phyloP scores from a whole-genome alignment of 192 early-diverging fungal genomes.

The Coemansia sp. region DNA sequence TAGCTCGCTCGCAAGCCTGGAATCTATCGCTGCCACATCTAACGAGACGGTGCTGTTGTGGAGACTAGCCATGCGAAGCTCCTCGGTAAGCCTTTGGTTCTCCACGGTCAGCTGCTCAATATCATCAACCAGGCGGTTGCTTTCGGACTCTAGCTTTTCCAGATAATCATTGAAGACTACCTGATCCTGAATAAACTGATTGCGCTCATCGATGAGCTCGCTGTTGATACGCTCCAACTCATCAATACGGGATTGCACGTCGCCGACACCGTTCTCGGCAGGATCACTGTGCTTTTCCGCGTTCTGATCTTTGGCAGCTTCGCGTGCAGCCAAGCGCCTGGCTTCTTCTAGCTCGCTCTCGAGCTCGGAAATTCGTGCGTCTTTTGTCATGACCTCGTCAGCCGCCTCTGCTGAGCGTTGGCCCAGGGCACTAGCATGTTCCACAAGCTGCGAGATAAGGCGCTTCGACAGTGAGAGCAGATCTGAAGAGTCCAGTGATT shows the following conservation, averaged over 20 bases:
- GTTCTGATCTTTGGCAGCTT: conserved; percentile 2
- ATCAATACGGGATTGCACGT: conserved; percentile 55
- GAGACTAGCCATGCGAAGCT: conserved; percentile 46
- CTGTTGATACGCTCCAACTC: conserved; percentile 62
- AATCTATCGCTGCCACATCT: conserved; percentile 40
- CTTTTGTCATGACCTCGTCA: conserved; percentile 7
- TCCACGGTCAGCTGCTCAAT: conserved; percentile 69
- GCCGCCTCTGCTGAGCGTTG: neutral
- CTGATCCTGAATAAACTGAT: conserved; percentile 23
- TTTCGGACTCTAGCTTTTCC: conserved; percentile 69
- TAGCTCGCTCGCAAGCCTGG: conserved; percentile 29
- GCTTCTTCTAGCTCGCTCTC: conserved; percentile 4
- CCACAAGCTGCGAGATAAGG: conserved; percentile 8
- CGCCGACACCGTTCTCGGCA: conserved; percentile 26
- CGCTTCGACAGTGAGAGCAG: neutral
- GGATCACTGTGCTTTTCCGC: neutral
- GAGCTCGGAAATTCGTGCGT: conserved; percentile 8
- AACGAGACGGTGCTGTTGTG: conserved; percentile 55
- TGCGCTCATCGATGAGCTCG: conserved; percentile 59
- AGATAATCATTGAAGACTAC: conserved; percentile 35
- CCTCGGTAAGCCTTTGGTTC: conserved; percentile 49
- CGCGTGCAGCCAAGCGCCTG: neutral
- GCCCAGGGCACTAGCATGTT: neutral
- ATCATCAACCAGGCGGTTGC: conserved; percentile 74
- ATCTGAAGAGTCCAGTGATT: neutral